Conservation (phyloP, 1,284 basidiomycete species). For the Puccinia horiana region DNA sequence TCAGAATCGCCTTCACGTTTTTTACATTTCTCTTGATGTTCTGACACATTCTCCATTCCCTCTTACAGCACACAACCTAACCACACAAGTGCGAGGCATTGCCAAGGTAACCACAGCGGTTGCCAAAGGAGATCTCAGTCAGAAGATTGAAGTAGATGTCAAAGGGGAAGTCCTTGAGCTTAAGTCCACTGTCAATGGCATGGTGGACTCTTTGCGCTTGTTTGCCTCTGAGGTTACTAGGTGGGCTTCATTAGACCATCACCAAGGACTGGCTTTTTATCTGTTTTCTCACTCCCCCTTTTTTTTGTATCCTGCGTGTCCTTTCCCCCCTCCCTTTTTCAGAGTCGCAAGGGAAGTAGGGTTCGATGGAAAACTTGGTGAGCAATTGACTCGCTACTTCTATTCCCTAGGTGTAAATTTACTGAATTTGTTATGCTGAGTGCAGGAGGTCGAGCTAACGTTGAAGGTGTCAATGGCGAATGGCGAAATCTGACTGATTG, state of each 20-base stretch:
- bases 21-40: too few species aligned
- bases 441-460: slow-evolving; percentile 57
- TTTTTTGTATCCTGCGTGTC: slow-evolving; percentile 75
- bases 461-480: slow-evolving; percentile 59
- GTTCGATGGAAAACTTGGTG: slow-evolving; percentile 58
- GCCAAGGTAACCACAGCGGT: slow-evolving; percentile 60
- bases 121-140: slow-evolving; percentile 58
- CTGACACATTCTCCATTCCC: neutral
- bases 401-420: slow-evolving; percentile 66
- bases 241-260: slow-evolving; percentile 1
- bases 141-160: slow-evolving; percentile 59
- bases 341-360: slow-evolving; percentile 59
- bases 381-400: slow-evolving; percentile 84
- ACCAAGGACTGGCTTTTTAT: neutral
- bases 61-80: slow-evolving; percentile 52
- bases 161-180: slow-evolving; percentile 59
- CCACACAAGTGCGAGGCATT: slow-evolving; percentile 56
- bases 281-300: neutral
- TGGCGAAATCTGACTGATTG: slow-evolving; percentile 79
- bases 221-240: slow-evolving; percentile 59
- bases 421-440: slow-evolving; percentile 54
- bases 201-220: slow-evolving; percentile 59
- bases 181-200: slow-evolving; percentile 59
- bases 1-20: too few species aligned
- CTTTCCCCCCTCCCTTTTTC: too few species aligned